Evolutionary conservation across 257 asterid genomes (phyloP), one percentile per base, ranked within the genome.

Genomic region (Lantana camara): DNA sequence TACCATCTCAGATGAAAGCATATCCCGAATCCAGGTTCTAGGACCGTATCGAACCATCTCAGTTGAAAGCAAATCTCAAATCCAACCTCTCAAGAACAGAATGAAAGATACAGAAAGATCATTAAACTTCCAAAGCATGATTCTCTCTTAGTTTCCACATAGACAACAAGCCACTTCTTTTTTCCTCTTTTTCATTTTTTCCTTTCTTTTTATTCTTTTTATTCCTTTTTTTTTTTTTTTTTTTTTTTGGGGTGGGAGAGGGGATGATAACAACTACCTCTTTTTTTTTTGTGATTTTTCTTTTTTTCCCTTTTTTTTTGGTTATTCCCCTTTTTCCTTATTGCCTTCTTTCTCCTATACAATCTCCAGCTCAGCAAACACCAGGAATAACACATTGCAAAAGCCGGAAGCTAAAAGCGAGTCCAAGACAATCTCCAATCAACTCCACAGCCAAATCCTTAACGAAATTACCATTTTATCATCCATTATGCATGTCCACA

Each of bases 401-500:
- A 4, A 29, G 42, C 45, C 24, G 50, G 34, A 46, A 44, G 30
- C 42, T 64, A 35, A 47, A 51, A 9, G 51, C 32, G 50, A 34
- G 40, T 22, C 47, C 60, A 53, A 57, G 69, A 45, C 13, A 30
- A 47, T 47, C 67, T 47, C 30, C 55, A 45, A 41, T 57, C 16
- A 32, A 53, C 14, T 51, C 35, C 15, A 15, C 17, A 57, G 56
- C 30, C 35, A 9, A n/a, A 45, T 56, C 41, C 56, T 8, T 17
- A 12, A 46, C 32, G 48, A 52, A 35, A 41, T n/a, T 48, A 44
- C 37, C 29, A 17, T 65, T 38, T 6, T 3, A 20, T 13, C 54
- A 41, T 48, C 52, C 60, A 30, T 37, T 63, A 29, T 21, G 17
- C 38, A 21, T 51, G 35, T 60, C 66, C 71, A 62, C 32, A 57